Percentiles rank a stretch among this genome's conserved stretches.
Conservation (phyloP, 2,329 filamentous ascomycete species). For the Bipolaris victoriae region DNA sequence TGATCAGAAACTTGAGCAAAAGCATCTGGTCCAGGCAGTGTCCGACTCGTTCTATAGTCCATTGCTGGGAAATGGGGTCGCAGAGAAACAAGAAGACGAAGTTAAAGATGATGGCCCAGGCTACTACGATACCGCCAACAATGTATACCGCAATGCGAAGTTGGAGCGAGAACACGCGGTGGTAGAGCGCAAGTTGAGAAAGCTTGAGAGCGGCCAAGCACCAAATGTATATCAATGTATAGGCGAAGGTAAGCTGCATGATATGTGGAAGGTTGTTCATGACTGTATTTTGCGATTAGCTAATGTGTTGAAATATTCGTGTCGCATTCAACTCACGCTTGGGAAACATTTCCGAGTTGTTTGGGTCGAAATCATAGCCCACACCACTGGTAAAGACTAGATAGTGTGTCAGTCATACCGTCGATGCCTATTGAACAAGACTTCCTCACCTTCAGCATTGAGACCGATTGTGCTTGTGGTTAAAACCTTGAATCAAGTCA, state of each 20-base stretch:
- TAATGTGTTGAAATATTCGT: background rate
- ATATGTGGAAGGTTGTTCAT: conserved; percentile 25
- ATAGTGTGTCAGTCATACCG: background rate
- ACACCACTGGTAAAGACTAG: conserved; percentile 28
- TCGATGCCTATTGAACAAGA: background rate
- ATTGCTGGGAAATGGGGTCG: conserved; percentile 33
- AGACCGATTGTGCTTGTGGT: conserved; percentile 27
- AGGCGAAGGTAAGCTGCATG: conserved; percentile 32
- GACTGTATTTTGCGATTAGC: conserved; percentile 11
- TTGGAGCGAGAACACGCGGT: conserved; percentile 22
- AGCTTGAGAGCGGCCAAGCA: conserved; percentile 27
- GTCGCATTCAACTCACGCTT: conserved; percentile 15
- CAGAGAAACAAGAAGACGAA: conserved; percentile 32
- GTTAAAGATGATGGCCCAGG: conserved; percentile 32
- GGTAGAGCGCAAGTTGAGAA: conserved; percentile 29
- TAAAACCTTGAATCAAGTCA: conserved; percentile 16
- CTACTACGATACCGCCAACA: conserved; percentile 20
- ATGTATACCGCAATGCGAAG: conserved; percentile 23
- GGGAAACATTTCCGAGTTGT: conserved; percentile 15
- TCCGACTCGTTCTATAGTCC: conserved; percentile 27
- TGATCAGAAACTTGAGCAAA: conserved; percentile 25
- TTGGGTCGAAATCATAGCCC: conserved; percentile 23
- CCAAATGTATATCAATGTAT: conserved; percentile 32
- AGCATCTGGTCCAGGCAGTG: conserved; percentile 33
- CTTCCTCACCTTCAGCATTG: conserved; percentile 20